phyloP scores from a whole-genome alignment of 768 basidiomycete species.

The Pleurotus platypus region DNA sequence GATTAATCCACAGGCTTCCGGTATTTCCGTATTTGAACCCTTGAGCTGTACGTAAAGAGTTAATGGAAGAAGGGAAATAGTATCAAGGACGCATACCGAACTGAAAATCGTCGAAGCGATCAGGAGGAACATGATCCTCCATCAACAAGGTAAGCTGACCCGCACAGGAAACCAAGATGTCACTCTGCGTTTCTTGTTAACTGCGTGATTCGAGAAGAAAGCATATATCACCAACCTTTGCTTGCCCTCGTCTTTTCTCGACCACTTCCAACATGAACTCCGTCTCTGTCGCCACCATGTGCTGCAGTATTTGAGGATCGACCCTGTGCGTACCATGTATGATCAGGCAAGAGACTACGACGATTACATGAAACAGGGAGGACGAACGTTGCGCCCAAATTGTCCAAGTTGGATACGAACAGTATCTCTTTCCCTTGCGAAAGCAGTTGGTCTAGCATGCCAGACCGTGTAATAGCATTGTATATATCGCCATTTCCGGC shows the following conservation, averaged over 20 bases:
- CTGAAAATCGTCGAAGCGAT: constrained; percentile 94
- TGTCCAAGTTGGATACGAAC: constrained; percentile 96
- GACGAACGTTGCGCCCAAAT: constrained; percentile 84
- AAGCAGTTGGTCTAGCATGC: constrained; percentile 85
- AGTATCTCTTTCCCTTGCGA: constrained; percentile 94
- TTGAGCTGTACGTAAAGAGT: constrained; percentile 29
- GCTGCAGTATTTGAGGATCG: constrained; percentile 77
- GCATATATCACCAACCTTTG: constrained; percentile 31
- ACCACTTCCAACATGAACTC: constrained; percentile 96
- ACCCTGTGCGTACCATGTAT: constrained; percentile 38
- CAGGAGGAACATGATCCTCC: constrained; percentile 90
- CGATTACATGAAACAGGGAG: constrained; percentile 5
- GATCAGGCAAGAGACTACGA: no score
- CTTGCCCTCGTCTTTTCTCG: constrained; percentile 91
- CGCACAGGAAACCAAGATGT: constrained; percentile 88
- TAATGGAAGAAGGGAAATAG: not conserved
- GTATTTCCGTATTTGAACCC: constrained; percentile 84
- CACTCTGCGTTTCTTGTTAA: constrained; percentile 43
- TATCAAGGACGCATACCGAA: constrained; percentile 38
- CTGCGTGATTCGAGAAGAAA: not conserved
- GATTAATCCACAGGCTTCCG: constrained; percentile 71
- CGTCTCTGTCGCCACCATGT: constrained; percentile 76
- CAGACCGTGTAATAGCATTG: constrained; percentile 86
- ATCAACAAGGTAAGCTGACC: constrained; percentile 85
- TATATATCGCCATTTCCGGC: constrained; percentile 97